phyloP scores from a whole-genome alignment of 2,329 filamentous ascomycete species.

The Septoria linicola region DNA sequence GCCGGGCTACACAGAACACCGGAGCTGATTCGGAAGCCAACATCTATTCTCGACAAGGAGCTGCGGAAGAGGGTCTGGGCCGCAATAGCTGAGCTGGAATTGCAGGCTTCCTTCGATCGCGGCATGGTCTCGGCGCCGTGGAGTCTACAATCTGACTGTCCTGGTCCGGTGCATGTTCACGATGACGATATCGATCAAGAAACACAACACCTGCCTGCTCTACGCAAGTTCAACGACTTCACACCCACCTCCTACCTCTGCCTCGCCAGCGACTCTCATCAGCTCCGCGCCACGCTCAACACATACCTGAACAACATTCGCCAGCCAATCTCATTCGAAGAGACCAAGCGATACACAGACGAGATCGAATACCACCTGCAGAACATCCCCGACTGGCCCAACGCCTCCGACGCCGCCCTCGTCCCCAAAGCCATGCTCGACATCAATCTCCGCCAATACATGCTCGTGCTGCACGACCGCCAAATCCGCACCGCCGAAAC shows the following conservation, averaged over 20 bases:
- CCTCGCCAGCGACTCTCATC: constrained; percentile 27
- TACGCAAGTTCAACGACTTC: constrained; percentile 26
- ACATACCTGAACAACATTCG: constrained; percentile 37
- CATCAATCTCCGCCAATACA: constrained; percentile 36
- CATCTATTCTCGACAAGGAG: constrained; percentile 50
- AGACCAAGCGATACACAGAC: constrained; percentile 36
- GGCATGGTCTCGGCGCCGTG: constrained; percentile 51
- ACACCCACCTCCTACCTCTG: constrained; percentile 34
- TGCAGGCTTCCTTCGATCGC: constrained; percentile 56
- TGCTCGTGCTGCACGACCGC: constrained; percentile 34
- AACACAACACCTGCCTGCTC: constrained; percentile 26
- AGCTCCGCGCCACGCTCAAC: constrained; percentile 32
- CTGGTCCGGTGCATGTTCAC: constrained; percentile 51
- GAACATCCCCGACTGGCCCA: constrained; percentile 31
- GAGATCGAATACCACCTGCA: constrained; percentile 34
- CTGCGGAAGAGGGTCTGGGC: constrained; percentile 58
- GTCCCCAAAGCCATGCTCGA: constrained; percentile 29
- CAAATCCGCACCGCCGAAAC: constrained; percentile 31
- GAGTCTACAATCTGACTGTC: constrained; percentile 50
- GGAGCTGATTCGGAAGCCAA: constrained; percentile 38
- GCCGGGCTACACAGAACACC: constrained; percentile 55
- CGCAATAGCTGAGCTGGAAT: constrained; percentile 57
- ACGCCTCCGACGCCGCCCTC: constrained; percentile 7
- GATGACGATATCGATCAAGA: constrained; percentile 48
- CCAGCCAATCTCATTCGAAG: constrained; percentile 33